These are phyloP conservation scores for Fusarium sp. DNA, from an alignment of 2,329 filamentous ascomycete species.

Conservation along the genomic window DNA sequence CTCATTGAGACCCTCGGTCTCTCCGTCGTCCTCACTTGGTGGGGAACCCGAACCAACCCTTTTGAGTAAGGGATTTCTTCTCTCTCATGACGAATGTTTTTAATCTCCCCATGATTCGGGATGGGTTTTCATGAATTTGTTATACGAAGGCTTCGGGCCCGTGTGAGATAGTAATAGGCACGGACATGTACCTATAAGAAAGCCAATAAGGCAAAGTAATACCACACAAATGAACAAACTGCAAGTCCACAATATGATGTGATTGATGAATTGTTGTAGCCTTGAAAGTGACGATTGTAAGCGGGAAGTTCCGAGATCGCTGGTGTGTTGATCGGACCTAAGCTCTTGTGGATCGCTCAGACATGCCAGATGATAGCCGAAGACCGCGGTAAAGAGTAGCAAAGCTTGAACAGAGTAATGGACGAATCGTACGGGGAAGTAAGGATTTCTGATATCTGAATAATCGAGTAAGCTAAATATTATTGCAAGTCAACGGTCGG, in stretches of 20 bases:
- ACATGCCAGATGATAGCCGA: neutral
- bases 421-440: neutral
- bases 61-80: conserved; percentile 72
- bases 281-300: neutral
- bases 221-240: conserved; percentile 32
- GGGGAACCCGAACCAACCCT: conserved; percentile 94
- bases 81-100: conserved; percentile 23
- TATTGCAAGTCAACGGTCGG: neutral
- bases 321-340: neutral
- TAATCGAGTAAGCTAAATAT: neutral
- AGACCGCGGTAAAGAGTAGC: neutral
- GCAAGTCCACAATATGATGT: no score
- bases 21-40: conserved; percentile 93
- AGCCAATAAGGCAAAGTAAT: conserved; percentile 36
- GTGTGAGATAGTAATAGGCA: conserved; percentile 37
- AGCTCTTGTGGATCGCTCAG: neutral
- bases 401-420: neutral
- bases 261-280: neutral
- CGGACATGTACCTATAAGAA: conserved; percentile 37
- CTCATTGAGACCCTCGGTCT: conserved; percentile 93
- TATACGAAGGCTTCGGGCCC: conserved; percentile 20
- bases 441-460: neutral
- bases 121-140: conserved; percentile 33
- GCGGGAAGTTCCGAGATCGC: neutral
- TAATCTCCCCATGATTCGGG: conserved; percentile 21